Evolutionary conservation across 2,329 filamentous ascomycete genomes (phyloP), one percentile per base, ranked within the genome.

Genomic region (Aspergillus sp.): DNA sequence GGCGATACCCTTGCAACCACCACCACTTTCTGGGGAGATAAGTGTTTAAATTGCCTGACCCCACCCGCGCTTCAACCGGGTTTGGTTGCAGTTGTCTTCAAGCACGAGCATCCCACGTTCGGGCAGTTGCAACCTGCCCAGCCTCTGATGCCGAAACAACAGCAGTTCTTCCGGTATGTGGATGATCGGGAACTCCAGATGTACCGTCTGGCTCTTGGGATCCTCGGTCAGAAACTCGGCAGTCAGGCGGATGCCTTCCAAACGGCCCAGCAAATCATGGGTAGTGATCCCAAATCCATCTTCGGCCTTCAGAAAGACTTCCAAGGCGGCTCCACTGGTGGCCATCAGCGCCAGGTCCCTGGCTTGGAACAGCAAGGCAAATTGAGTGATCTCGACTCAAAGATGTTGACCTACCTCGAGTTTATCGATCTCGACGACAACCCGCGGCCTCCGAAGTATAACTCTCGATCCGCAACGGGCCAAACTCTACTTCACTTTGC

Each of bases 401-500:
- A 85, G 56, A 81, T 94, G 56, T 76, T 94, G 58, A 86, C 83
- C 60, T 85, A 88, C 53, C 76, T 94, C n/a, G 88, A 93, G 60
- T 78, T 90, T 42, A 87, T 92, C 63, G 89, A 93, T 66, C 77
- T 91, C 21, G 87, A 91, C 65, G 87, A 91, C 61, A 90, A 83
- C 64, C 81, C 85, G 3, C 80, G 87, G 56, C 79, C 81, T 60
- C 82, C 88, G 13, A 82, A 81, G 21, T 83, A 89, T 56, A 88
- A 94, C 64, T 75, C 87, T 47, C 81, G 80, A 52, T 74, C 76
- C 60, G 73, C 81, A 1, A 88, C 84, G 11, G 89, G 89, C 0
- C 88, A 93, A 65, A 91, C 88, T 1, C 87, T 95, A 80, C 80
- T 95, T 56, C 89, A 94, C 64, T 77, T 92, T 56, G 89, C 88